Evolutionary conservation across 208 protist genomes (phyloP), one percentile per base, ranked within the genome.

Genomic region (Leishmania aethiopica): DNA sequence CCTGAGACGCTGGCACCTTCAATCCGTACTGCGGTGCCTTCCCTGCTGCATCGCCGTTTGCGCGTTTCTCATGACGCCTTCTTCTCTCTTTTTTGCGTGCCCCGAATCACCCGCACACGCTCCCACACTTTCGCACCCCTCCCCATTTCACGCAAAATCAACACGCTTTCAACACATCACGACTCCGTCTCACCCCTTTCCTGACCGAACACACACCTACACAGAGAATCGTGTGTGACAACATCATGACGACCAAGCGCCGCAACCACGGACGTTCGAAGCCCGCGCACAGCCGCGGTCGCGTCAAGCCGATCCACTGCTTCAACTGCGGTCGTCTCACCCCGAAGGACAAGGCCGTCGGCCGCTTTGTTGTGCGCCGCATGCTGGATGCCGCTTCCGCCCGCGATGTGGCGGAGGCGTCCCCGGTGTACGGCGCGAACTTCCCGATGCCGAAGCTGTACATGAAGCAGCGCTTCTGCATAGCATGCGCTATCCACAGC

Each of bases 381-480:
- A 99, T 99, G 89, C 95, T 99, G 76, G 99, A 99, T 86, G 92
- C 93, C 83, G 98, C 98, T 64, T 99, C 98, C 45, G 92, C 98
- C 59, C 96, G 98, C 84, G 99, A 99, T 96, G 98, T 99, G 77
- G 91, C 92, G 35, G 99, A 99, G 86, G 95, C 97, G 75, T 98
- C 94, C 80, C 94, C 89, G 69, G 84, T 99, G 79, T 98, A 98
- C 86, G 92, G 98, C 45, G 88, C 92, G 86, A 94, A 90, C 81
- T 98, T 96, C 90, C 90, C 90, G 78, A 96, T 99, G 85, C 99
- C 99, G 78, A 99, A 99, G 98, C 91, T 99, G 75, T 99, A 99
- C 97, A 94, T 99, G 89, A 99, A 99, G 97, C 92, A 99, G 90
- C 96, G 99, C 91, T 99, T 99, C 97, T 99, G 99, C 96, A 98